Percentiles rank a stretch among this genome's conserved stretches.
Conservation (phyloP, 2,329 filamentous ascomycete species). For the Colletotrichum caudatum region DNA sequence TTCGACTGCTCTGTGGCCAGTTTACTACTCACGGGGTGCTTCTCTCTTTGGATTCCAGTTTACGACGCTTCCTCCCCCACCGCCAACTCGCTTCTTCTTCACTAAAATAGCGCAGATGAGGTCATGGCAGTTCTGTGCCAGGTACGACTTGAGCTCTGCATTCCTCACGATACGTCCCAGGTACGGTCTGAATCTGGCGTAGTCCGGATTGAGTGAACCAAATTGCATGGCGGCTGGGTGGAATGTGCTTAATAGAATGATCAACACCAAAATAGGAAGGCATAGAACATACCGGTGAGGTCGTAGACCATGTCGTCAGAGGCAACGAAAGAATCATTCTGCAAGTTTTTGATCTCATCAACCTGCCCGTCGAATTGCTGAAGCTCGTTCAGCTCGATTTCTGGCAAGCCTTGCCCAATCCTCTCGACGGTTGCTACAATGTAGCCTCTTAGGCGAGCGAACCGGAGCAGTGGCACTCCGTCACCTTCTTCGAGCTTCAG, state of each 20-base stretch:
- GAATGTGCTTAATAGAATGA: neutral
- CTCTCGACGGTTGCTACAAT: slow-evolving; percentile 5
- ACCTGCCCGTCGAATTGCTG: slow-evolving; percentile 6
- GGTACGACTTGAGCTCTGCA: neutral
- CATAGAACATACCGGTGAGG: slow-evolving; percentile 32
- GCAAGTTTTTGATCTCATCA: slow-evolving; percentile 1
- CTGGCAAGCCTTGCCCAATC: neutral
- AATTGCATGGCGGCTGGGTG: slow-evolving; percentile 5
- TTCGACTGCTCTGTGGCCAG: neutral
- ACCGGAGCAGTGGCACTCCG: slow-evolving; percentile 1
- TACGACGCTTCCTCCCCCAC: neutral
- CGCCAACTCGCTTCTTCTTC: neutral
- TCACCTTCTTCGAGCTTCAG: slow-evolving; percentile 2
- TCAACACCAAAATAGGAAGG: neutral
- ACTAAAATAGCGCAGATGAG: slow-evolving; percentile 15
- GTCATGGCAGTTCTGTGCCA: slow-evolving; percentile 5
- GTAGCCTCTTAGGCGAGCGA: slow-evolving; percentile 16
- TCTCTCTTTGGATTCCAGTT: slow-evolving; percentile 8
- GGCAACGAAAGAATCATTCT: slow-evolving; percentile 24
- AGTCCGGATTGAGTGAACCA: slow-evolving; percentile 2
- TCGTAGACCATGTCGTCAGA: slow-evolving; percentile 36
- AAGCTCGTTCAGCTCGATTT: neutral
- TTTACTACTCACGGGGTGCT: slow-evolving; percentile 4
- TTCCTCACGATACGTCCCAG: slow-evolving; percentile 14
- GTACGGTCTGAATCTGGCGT: slow-evolving; percentile 5